A percentile compares a stretch with the other conserved stretches of the same genome.
phyloP scores from a whole-genome alignment of 345 rosid species.

The Jatropha curcas region DNA sequence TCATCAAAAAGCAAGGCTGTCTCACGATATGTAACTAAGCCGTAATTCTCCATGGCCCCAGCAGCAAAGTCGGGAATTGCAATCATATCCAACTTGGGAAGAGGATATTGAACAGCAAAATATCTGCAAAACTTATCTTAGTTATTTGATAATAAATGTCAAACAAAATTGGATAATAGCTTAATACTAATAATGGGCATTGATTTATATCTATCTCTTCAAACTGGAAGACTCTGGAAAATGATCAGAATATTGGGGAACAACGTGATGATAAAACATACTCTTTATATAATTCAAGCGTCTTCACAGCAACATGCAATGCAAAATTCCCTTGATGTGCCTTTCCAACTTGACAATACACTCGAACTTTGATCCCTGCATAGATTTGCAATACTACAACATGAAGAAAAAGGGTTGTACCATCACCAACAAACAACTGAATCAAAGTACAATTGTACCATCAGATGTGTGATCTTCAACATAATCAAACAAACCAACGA shows the following conservation, averaged over 20 bases:
- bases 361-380: conserved; percentile 83
- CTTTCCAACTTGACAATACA: conserved; percentile 88
- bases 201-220: conserved; percentile 9
- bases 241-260: not conserved
- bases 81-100: conserved; percentile 95
- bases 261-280: conserved; percentile 43
- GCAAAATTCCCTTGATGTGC: conserved; percentile 88
- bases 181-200: not conserved
- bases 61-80: conserved; percentile 98
- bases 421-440: not conserved
- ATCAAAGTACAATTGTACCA: conserved; percentile 43
- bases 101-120: conserved; percentile 85
- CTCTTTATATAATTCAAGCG: conserved; percentile 83
- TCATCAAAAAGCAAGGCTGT: conserved; percentile 90
- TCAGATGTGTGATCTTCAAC: conserved; percentile 88
- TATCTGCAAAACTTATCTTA: conserved; percentile 46
- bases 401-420: conserved; percentile 3
- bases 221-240: conserved; percentile 5
- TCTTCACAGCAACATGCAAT: conserved; percentile 83
- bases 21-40: conserved; percentile 93
- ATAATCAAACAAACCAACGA: conserved; percentile 84
- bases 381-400: conserved; percentile 8
- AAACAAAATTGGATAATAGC: conserved; percentile 2
- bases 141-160: conserved; percentile 15
- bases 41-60: conserved; percentile 99